Conservation (phyloP, 805 yeast genomes). For the Pichia scutulata region DNA sequence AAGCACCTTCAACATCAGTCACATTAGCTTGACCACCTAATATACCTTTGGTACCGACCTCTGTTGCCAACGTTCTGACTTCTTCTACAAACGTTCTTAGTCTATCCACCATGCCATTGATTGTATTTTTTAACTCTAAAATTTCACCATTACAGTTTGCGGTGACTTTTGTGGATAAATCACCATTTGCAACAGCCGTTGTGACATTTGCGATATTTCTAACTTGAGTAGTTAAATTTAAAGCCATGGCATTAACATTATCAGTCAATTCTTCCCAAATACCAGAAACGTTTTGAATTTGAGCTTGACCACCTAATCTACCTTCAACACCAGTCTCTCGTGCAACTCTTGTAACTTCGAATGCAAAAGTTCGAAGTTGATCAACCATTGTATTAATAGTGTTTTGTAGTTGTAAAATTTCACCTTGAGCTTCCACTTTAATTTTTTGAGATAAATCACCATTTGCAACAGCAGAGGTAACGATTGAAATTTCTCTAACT, state of each 20-base stretch:
- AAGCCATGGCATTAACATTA: constrained; percentile 85
- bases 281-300: constrained; percentile 71
- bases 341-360: constrained; percentile 81
- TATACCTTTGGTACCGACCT: constrained; percentile 78
- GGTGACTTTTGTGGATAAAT: constrained; percentile 70
- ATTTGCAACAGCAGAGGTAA: constrained; percentile 79
- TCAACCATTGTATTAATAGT: constrained; percentile 88
- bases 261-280: constrained; percentile 85
- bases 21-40: constrained; percentile 86
- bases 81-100: constrained; percentile 75
- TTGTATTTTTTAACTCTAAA: constrained; percentile 70
- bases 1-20: constrained; percentile 78
- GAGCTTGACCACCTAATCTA: constrained; percentile 81
- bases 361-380: constrained; percentile 73
- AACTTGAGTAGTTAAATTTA: constrained; percentile 80
- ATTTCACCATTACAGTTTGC: constrained; percentile 83
- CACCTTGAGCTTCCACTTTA: constrained; percentile 89
- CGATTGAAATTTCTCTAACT: constrained; percentile 84
- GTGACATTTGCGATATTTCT: constrained; percentile 83
- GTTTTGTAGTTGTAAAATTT: constrained; percentile 74
- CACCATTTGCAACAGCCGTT: constrained; percentile 82
- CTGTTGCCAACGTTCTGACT: constrained; percentile 81
- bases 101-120: constrained; percentile 85
- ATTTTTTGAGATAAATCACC: constrained; percentile 80
- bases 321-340: constrained; percentile 89